Conservation (phyloP, 2,329 filamentous ascomycete genomes). For the Fusarium camptoceras region DNA sequence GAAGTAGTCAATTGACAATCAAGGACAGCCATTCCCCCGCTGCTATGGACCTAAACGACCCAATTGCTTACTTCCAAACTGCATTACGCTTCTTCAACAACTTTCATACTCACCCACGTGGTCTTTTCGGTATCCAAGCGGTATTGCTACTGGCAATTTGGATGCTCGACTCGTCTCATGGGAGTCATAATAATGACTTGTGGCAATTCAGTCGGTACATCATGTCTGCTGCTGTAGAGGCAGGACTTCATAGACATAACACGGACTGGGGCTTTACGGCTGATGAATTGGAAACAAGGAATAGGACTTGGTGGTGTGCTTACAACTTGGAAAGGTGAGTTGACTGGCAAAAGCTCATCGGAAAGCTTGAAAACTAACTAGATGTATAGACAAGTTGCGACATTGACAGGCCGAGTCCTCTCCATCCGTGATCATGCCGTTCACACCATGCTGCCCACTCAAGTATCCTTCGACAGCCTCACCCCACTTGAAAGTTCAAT, state of each 20-base stretch:
- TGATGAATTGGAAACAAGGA: constrained; percentile 1
- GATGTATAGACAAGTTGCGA: not conserved
- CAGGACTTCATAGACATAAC: constrained; percentile 3
- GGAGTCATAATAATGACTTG: constrained; percentile 6
- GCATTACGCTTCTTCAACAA: not conserved
- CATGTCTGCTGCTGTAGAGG: constrained; percentile 5
- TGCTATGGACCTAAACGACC: not conserved
- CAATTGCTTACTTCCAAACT: not conserved
- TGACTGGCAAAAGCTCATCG: rapidly evolving
- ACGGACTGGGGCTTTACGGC: not conserved
- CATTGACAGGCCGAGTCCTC: not conserved
- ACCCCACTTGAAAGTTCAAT: not conserved
- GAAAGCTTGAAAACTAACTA: not conserved
- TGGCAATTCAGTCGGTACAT: constrained; percentile 10
- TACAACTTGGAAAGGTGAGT: constrained; percentile 3
- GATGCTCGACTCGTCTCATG: constrained; percentile 4
- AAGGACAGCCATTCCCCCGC: not conserved
- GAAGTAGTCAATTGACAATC: not conserved
- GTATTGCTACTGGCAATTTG: not conserved
- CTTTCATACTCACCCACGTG: not conserved
- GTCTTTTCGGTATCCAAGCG: not conserved
- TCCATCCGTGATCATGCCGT: constrained; percentile 5
- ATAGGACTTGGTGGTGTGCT: constrained; percentile 12
- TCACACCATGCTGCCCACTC: not conserved
- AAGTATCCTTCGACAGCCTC: not conserved